A percentile compares a stretch with the other conserved stretches of the same genome.
Evolutionary conservation across 805 yeast species (phyloP).

Genomic region (Schizosaccharomyces cryophilus): DNA sequence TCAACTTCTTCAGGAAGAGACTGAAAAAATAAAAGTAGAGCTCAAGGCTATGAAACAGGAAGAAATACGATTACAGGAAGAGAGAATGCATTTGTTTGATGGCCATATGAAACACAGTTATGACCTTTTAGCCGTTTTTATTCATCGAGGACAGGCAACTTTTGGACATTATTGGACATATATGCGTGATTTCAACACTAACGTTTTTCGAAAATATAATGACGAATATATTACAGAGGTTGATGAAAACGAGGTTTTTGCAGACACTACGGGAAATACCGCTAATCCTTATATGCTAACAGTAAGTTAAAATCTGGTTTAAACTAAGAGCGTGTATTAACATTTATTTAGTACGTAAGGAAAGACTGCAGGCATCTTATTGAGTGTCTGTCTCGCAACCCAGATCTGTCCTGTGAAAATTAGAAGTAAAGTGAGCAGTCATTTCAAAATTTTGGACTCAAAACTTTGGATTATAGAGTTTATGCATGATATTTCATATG

Average conservation of each 20-base stretch:
- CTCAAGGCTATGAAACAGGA: background rate
- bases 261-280: conserved; percentile 27
- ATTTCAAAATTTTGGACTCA: no score
- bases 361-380: background rate
- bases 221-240: conserved; percentile 88
- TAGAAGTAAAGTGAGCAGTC: background rate
- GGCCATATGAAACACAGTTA: conserved; percentile 44
- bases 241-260: conserved; percentile 19
- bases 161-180: conserved; percentile 96
- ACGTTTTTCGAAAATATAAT: conserved; percentile 67
- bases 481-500: background rate
- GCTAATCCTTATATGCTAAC: conserved; percentile 90
- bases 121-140: conserved; percentile 69
- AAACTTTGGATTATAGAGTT: background rate
- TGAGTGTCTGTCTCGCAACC: background rate
- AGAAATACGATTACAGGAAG: background rate
- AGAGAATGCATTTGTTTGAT: conserved; percentile 26
- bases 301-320: background rate
- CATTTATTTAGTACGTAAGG: background rate
- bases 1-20: background rate
- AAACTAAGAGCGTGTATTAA: background rate
- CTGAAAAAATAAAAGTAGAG: background rate
- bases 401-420: background rate
- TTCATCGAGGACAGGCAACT: conserved; percentile 86
- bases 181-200: conserved; percentile 46